These are phyloP conservation scores for Hemileccinum rubropunctum DNA, from an alignment of 768 basidiomycete species.

Conservation along the genomic window DNA sequence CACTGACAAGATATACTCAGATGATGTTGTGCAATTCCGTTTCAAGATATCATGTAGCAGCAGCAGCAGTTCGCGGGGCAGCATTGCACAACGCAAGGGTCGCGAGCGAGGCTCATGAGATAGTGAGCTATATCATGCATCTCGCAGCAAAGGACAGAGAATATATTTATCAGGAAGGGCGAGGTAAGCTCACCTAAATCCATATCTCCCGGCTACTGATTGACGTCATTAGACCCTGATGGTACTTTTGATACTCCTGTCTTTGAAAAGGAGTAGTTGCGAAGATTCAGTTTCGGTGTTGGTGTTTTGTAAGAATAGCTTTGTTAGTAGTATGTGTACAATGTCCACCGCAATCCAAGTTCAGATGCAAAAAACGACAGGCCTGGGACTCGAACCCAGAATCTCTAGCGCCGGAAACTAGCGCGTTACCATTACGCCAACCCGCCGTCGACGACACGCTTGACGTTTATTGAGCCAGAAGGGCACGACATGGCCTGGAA, in stretches of 20 bases:
- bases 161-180: constrained; percentile 57
- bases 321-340: background rate
- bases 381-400: constrained; percentile 65
- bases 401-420: constrained; percentile 64
- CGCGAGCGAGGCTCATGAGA: constrained; percentile 55
- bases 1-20: constrained; percentile 29
- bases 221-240: constrained; percentile 28
- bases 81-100: constrained; percentile 51
- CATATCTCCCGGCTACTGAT: background rate
- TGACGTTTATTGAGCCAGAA: background rate
- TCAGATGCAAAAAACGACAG: constrained; percentile 41
- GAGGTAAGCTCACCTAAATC: constrained; percentile 37
- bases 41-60: constrained; percentile 65
- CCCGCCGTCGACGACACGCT: constrained; percentile 34
- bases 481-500: no score
- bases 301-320: constrained; percentile 8
- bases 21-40: constrained; percentile 76
- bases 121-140: constrained; percentile 58
- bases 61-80: constrained; percentile 56
- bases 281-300: background rate
- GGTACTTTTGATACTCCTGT: constrained; percentile 46
- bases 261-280: constrained; percentile 26
- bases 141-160: constrained; percentile 57
- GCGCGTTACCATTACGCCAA: constrained; percentile 67
- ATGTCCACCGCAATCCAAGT: no score